Evolutionary conservation across 176 grass and related monocot genomes (phyloP), one percentile per base, ranked within the genome.

Genomic region (Oryza brachyantha): DNA sequence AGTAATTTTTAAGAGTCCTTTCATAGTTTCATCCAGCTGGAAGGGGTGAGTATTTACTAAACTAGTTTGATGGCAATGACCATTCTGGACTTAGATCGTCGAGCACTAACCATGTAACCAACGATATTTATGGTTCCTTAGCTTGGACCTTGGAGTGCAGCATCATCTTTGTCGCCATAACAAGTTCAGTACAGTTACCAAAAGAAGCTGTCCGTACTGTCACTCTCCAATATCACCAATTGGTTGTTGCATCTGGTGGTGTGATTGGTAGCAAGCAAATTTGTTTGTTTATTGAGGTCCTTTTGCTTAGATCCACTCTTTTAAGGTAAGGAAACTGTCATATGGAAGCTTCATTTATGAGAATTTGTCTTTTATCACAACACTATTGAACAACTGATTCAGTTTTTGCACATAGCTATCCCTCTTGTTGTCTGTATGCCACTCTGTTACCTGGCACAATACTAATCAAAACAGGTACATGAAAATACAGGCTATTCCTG

Each of bases 241-340:
- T 22, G 21, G 3, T 76, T 70, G 13, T 37, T 84, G 64, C 24
- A 3, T 16, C 29, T 38, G 13, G 8, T 70, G 37, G 25, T 38
- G 12, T 66, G 35, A 25, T 83, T 74, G 21, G 4, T 17, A 75
- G 16, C 24, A 42, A 29, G 7, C 24, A 32, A 54, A 55, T 64
- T 34, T 78, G 29, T 70, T 63, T 63, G 31, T 42, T 39, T 66
- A 29, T 50, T 22, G 66, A 61, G 73, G 16, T 39, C 24, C 66
- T 50, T 54, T 37, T 71, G 14, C 24, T 78, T 70, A 36, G 40
- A 78, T 61, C 28, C 54, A 52, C 48, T 52, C 48, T 77, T 69
- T 25, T 32, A 46, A 41, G 35, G 64, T 60, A 38, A 36, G 29
- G 2, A 77, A 69, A 14, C 17, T 10, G 14, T 48, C 14, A 3